Percentiles rank a stretch among this genome's conserved stretches.
Evolutionary conservation across 148 eudicot species (phyloP).

Genomic region (Mesembryanthemum crystallinum): DNA sequence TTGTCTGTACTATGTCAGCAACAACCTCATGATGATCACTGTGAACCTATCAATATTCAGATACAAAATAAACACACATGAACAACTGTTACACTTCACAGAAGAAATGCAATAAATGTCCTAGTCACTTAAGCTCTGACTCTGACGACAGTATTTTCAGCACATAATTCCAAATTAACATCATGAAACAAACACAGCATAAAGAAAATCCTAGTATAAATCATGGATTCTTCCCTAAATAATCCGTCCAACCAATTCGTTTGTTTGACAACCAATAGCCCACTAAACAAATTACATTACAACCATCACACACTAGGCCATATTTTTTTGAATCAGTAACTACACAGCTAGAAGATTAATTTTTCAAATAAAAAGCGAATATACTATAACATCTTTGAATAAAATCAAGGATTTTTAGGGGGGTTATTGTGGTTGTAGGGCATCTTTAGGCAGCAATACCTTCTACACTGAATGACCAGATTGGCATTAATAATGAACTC

Average conservation of each 20-base stretch:
- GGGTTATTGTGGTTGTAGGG: not conserved
- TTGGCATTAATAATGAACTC: too few species aligned
- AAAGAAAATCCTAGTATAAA: not conserved
- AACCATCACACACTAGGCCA: not conserved
- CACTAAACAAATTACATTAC: not conserved
- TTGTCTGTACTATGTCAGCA: slow-evolving; percentile 92
- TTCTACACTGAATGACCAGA: too few species aligned
- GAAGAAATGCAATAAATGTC: slow-evolving; percentile 4
- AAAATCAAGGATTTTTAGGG: not conserved
- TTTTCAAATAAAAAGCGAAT: not conserved
- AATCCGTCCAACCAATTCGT: not conserved
- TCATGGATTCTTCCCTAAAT: not conserved
- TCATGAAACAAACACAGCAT: not conserved
- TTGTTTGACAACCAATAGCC: not conserved
- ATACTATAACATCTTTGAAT: not conserved
- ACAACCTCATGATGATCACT: slow-evolving; percentile 91
- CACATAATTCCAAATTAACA: too few species aligned
- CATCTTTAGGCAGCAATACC: not conserved
- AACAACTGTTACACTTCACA: not conserved
- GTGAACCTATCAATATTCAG: slow-evolving; percentile 51
- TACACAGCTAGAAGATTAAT: not conserved
- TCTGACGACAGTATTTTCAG: slow-evolving; percentile 3
- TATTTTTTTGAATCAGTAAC: not conserved
- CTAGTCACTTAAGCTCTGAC: not conserved
- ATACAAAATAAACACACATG: slow-evolving; percentile 1